Evolutionary conservation across 306 rosid species (phyloP).

Genomic region (Luffa acutangula): DNA sequence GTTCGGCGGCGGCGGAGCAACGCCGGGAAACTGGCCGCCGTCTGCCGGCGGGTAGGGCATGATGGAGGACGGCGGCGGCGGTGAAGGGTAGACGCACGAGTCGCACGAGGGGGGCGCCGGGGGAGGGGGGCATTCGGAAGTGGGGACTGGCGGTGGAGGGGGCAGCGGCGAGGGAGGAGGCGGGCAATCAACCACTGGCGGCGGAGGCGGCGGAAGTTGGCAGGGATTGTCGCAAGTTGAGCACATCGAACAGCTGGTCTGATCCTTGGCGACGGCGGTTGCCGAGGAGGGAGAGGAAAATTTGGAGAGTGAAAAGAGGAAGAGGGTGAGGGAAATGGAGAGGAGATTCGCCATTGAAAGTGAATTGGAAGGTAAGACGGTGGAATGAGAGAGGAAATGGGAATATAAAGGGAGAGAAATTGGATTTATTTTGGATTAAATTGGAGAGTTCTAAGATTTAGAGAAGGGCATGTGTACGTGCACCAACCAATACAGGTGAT

Average conservation of each 20-base stretch:
- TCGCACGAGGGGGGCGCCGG: slow-evolving; percentile 16
- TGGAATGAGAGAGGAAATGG: not conserved
- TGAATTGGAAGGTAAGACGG: not conserved
- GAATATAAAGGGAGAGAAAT: not conserved
- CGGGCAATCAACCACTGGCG: slow-evolving; percentile 29
- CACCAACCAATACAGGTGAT: slow-evolving; percentile 31
- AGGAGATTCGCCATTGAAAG: slow-evolving; percentile 2
- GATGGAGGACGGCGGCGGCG: slow-evolving; percentile 36
- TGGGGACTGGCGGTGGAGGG: slow-evolving; percentile 14
- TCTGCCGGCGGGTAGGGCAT: not conserved
- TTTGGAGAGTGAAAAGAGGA: not conserved
- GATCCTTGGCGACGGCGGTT: slow-evolving; percentile 26
- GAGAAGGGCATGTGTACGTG: slow-evolving; percentile 18
- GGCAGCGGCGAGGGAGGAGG: slow-evolving; percentile 22
- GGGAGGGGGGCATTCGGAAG: slow-evolving; percentile 3
- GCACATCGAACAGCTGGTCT: slow-evolving; percentile 42
- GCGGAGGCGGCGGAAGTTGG: slow-evolving; percentile 22
- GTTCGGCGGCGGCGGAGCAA: slow-evolving; percentile 13
- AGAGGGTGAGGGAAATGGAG: not conserved
- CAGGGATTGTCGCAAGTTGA: slow-evolving; percentile 46
- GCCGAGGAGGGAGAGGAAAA: not conserved
- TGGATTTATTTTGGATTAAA: not conserved
- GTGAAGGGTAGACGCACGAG: slow-evolving; percentile 1
- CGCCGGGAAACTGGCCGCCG: not conserved
- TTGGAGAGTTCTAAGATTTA: too few species aligned